Evolutionary conservation across 2,329 filamentous ascomycete genomes (phyloP), one percentile per base, ranked within the genome.

Genomic region (Clonostachys rhizophaga): DNA sequence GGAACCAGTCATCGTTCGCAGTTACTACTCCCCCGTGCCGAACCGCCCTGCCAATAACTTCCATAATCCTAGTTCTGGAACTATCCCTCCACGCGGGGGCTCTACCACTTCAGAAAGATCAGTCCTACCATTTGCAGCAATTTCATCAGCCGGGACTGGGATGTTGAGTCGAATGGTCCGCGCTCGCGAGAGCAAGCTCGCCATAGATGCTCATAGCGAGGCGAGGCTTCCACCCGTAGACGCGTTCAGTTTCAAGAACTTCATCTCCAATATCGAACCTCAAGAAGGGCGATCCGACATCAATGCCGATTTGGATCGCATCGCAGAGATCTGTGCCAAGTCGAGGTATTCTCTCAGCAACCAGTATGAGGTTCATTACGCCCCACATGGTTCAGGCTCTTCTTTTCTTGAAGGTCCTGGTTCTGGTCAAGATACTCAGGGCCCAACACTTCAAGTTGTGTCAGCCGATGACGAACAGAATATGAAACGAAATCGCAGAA

Each of bases 241-340:
- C 51, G 81, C 80, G 12, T 86, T 84, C 54, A 80, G 73, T 46
- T 84, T 84, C 67, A 83, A 81, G 59, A 79, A 75, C 51, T 83
- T 85, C 56, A 76, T 86, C 70, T 73, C 75, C 45, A 76, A 78
- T 49, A 69, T 81, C 43, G 70, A 78, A 50, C 65, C 66, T 2
- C 66, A 70, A 44, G 66, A 67, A 44, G 46, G 43, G 16, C 58
- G 56, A 5, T 65, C 64, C 43, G 71, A 77, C 49, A 79, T 84
- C 49, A 71, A 71, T 45, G 69, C 79, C 12, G 79, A 84, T 55
- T 65, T 86, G 44, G 81, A 85, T 51, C 75, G 79, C 39, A 85
- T 86, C 55, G 82, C 82, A 11, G 81, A 85, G 60, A 85, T 86
- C 34, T 86, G 81, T 63, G 82, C 82, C 36, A 72, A 78, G 34